Evolutionary conservation across 345 rosid species (phyloP).

Genomic region (Geranium rotundifolium): DNA sequence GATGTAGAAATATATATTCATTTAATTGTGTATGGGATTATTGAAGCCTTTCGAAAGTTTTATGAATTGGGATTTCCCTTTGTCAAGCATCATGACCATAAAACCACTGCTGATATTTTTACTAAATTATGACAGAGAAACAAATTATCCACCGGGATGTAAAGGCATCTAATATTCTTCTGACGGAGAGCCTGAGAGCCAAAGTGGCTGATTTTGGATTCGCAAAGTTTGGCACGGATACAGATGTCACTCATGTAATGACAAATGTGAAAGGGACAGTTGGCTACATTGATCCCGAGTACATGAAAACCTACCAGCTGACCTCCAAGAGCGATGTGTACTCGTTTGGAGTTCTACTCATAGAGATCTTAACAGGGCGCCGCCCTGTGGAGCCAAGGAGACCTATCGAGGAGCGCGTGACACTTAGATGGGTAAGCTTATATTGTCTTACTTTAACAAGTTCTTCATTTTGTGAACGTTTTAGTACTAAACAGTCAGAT

Average conservation of each 20-base stretch:
- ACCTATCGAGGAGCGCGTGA: conserved; percentile 57
- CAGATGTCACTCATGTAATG: conserved; percentile 36
- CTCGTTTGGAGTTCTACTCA: conserved; percentile 75
- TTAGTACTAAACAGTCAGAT: neutral
- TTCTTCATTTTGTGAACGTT: conserved; percentile 7
- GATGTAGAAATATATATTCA: neutral
- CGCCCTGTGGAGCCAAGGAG: conserved; percentile 77
- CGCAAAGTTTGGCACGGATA: conserved; percentile 65
- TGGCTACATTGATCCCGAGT: conserved; percentile 96
- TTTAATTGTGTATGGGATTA: conserved; percentile 3
- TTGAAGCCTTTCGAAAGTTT: no score
- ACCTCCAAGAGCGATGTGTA: conserved; percentile 86
- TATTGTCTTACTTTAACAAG: conserved; percentile 3
- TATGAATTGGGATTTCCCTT: no score
- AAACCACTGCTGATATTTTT: conserved; percentile 3
- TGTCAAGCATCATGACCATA: no score
- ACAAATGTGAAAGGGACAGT: conserved; percentile 90
- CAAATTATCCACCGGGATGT: conserved; percentile 92
- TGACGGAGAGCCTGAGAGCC: conserved; percentile 87
- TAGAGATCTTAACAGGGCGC: conserved; percentile 76
- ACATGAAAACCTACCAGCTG: conserved; percentile 83
- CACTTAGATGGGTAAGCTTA: conserved; percentile 70
- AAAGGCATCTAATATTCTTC: conserved; percentile 86
- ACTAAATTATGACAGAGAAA: conserved; percentile 42
- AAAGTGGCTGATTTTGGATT: conserved; percentile 97